phyloP scores from a whole-genome alignment of 2,329 filamentous ascomycete genomes.

The Biscogniauxia marginata region DNA sequence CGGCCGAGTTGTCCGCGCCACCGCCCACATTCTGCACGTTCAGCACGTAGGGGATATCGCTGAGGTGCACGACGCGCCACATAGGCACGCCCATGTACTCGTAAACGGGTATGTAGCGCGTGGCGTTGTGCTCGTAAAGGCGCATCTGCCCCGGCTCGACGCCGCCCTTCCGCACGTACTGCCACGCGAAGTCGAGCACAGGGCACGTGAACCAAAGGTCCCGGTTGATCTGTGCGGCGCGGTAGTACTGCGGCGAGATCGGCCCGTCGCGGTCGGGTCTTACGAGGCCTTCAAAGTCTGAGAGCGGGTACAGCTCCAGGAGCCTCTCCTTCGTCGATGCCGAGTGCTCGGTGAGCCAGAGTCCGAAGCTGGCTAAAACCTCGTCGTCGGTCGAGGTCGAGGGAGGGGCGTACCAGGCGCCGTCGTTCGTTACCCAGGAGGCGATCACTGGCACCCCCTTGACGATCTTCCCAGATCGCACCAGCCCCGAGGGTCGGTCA shows the following conservation, averaged over 20 bases:
- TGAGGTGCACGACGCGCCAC: constrained; percentile 35
- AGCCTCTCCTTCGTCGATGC: constrained; percentile 7
- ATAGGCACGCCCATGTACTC: constrained; percentile 32
- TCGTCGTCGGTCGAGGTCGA: constrained; percentile 18
- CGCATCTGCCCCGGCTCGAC: constrained; percentile 16
- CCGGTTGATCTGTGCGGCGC: constrained; percentile 33
- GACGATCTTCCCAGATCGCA: constrained; percentile 25
- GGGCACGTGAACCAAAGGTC: constrained; percentile 35
- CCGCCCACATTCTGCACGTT: constrained; percentile 25
- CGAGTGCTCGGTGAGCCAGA: constrained; percentile 15
- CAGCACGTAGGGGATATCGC: constrained; percentile 34
- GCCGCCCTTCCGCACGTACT: constrained; percentile 26
- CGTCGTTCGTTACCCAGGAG: constrained; percentile 22
- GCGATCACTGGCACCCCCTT: constrained; percentile 16
- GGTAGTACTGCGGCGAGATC: constrained; percentile 32
- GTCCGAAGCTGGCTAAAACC: constrained; percentile 20
- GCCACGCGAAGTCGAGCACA: constrained; percentile 32
- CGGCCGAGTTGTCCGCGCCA: constrained; percentile 22
- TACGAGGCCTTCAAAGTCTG: constrained; percentile 19
- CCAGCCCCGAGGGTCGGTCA: constrained; percentile 25
- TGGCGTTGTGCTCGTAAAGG: constrained; percentile 32
- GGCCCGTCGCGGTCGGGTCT: constrained; percentile 10
- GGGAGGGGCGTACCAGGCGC: constrained; percentile 20
- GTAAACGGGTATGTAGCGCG: constrained; percentile 26
- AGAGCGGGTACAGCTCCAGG: constrained; percentile 12